Conservation (phyloP, 345 rosid species). For the Iberis pinnata region DNA sequence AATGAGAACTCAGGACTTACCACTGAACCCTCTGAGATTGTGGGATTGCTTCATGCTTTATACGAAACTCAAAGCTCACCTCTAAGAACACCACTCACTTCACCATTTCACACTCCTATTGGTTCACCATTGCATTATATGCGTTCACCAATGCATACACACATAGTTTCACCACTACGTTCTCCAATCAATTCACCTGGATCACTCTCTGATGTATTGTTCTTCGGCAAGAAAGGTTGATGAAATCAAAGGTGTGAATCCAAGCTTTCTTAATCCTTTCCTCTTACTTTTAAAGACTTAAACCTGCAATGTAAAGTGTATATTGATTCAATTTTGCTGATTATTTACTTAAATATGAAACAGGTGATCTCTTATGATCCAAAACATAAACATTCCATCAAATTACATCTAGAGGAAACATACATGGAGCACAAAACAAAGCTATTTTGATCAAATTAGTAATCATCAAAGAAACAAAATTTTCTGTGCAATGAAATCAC, state of each 20-base stretch:
- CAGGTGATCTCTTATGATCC: too few species aligned
- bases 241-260: not conserved
- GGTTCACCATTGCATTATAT: constrained; percentile 30
- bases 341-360: not conserved
- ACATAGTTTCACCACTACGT: constrained; percentile 30
- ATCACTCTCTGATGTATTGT: constrained; percentile 29
- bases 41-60: constrained; percentile 27
- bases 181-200: constrained; percentile 29
- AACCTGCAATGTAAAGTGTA: constrained; percentile 10
- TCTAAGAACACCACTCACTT: constrained; percentile 27
- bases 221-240: constrained; percentile 22
- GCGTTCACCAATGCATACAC: constrained; percentile 22
- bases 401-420: too few species aligned
- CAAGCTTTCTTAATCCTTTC: too few species aligned
- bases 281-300: not conserved
- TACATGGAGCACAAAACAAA: too few species aligned
- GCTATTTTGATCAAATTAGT: too few species aligned
- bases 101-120: constrained; percentile 29
- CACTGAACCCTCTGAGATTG: constrained; percentile 28
- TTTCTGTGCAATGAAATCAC: too few species aligned
- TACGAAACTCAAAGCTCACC: constrained; percentile 28
- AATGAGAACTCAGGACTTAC: constrained; percentile 19
- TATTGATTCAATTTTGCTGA: constrained; percentile 18
- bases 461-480: too few species aligned
- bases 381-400: too few species aligned